These are phyloP conservation scores for Omphalotus guepiniiformis DNA, from an alignment of 768 basidiomycete species.

Conservation along the genomic window DNA sequence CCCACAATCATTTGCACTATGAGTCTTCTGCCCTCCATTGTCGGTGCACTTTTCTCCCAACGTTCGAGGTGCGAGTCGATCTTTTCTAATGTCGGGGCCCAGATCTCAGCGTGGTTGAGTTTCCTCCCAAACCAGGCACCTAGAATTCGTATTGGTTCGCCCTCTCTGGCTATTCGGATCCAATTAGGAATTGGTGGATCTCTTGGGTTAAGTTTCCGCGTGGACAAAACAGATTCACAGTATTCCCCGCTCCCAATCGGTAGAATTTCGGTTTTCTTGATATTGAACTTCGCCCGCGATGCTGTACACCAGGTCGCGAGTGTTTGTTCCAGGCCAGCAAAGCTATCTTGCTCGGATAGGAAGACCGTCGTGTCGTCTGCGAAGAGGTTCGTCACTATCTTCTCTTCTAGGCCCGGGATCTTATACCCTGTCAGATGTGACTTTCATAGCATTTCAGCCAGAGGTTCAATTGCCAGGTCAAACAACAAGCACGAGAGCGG, in stretches of 20 bases:
- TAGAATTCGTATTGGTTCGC: constrained; percentile 8
- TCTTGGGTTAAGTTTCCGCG: not conserved
- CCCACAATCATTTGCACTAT: constrained; percentile 17
- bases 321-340: not conserved
- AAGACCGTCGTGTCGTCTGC: constrained; percentile 20
- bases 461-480: constrained; percentile 25
- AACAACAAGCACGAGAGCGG: constrained; percentile 26
- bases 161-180: constrained; percentile 12
- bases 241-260: constrained; percentile 10
- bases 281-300: constrained; percentile 15
- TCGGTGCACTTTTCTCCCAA: constrained; percentile 15
- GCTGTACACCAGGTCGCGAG: constrained; percentile 7
- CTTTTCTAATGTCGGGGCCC: constrained; percentile 16
- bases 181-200: not conserved
- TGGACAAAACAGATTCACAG: not conserved
- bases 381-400: constrained; percentile 24
- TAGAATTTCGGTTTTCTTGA: constrained; percentile 18
- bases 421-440: constrained; percentile 19
- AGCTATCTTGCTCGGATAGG: constrained; percentile 8
- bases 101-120: constrained; percentile 3
- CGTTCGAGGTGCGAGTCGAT: constrained; percentile 3
- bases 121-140: constrained; percentile 22
- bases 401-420: constrained; percentile 13
- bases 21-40: constrained; percentile 6
- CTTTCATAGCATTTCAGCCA: constrained; percentile 14